Evolutionary conservation across 352 stramenopile genomes (phyloP).

Genomic region (Saprolegnia parasitica): DNA sequence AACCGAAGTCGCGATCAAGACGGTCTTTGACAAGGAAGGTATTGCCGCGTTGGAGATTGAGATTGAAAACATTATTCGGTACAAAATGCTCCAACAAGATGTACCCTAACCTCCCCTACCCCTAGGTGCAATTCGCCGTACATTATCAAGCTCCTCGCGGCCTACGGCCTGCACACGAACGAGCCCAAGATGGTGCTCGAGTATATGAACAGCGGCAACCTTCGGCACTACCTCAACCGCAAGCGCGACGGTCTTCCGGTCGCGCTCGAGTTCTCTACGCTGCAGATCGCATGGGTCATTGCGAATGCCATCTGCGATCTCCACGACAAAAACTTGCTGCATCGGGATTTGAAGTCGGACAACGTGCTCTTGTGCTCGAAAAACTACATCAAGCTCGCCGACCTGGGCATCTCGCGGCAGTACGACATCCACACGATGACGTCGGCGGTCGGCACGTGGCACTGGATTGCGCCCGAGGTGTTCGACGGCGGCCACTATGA

Average conservation of each 20-base stretch:
- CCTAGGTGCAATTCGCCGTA: conserved; percentile 8
- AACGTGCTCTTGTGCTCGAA: conserved; percentile 33
- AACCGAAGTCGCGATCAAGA: conserved; percentile 8
- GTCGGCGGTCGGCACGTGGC: conserved; percentile 28
- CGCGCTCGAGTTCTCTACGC: background rate
- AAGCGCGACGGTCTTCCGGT: background rate
- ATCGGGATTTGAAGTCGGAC: conserved; percentile 38
- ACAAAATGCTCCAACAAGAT: no score
- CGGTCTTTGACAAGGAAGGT: background rate
- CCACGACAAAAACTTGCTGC: conserved; percentile 35
- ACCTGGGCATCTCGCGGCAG: conserved; percentile 36
- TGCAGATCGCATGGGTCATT: conserved; percentile 17
- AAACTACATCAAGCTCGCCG: conserved; percentile 32
- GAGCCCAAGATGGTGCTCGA: conserved; percentile 4
- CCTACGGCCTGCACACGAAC: background rate
- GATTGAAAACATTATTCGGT: conserved; percentile 10
- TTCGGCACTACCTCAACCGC: background rate
- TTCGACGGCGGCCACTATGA: conserved; percentile 13
- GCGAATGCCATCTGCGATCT: conserved; percentile 32
- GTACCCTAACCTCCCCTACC: background rate
- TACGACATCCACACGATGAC: conserved; percentile 37
- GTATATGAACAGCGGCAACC: background rate
- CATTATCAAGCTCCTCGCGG: conserved; percentile 2
- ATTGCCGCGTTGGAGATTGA: background rate
- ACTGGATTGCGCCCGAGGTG: conserved; percentile 35